Evolutionary conservation across 2,329 filamentous ascomycete species (phyloP).

Genomic region (Teratosphaeria epicoccoides): DNA sequence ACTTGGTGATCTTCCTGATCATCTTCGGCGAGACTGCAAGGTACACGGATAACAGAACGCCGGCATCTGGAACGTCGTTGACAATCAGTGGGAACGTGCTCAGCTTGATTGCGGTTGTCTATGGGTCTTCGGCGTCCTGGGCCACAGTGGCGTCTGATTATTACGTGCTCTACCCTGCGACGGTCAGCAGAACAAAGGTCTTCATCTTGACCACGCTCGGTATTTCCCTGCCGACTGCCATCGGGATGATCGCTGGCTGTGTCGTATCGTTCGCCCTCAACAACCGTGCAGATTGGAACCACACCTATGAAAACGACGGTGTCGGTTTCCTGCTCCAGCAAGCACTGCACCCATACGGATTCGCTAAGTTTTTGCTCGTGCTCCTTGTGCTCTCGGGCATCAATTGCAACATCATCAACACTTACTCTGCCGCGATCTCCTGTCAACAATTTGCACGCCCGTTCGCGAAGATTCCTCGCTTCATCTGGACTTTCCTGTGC

Average conservation of each 20-base stretch:
- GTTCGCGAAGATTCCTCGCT: constrained; percentile 42
- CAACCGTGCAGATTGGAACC: constrained; percentile 32
- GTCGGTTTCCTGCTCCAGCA: constrained; percentile 39
- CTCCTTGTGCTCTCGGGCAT: constrained; percentile 28
- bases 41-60: constrained; percentile 31
- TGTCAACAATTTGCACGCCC: constrained; percentile 39
- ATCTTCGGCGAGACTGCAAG: constrained; percentile 38
- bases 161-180: constrained; percentile 33
- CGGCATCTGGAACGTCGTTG: constrained; percentile 19
- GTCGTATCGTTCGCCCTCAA: constrained; percentile 25
- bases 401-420: constrained; percentile 32
- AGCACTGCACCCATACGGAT: constrained; percentile 36
- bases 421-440: constrained; percentile 35
- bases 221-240: constrained; percentile 32
- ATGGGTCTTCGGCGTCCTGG: constrained; percentile 32
- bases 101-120: constrained; percentile 26
- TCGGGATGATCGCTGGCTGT: constrained; percentile 36
- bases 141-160: constrained; percentile 34
- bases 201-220: constrained; percentile 34
- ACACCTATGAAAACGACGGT: constrained; percentile 33
- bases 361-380: constrained; percentile 40
- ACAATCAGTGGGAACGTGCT: constrained; percentile 21
- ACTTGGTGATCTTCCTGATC: constrained; percentile 38
- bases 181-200: constrained; percentile 29
- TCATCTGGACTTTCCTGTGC: constrained; percentile 37